Evolutionary conservation across 306 rosid genomes (phyloP), one percentile per base, ranked within the genome.

Genomic region (Prunus davidiana): DNA sequence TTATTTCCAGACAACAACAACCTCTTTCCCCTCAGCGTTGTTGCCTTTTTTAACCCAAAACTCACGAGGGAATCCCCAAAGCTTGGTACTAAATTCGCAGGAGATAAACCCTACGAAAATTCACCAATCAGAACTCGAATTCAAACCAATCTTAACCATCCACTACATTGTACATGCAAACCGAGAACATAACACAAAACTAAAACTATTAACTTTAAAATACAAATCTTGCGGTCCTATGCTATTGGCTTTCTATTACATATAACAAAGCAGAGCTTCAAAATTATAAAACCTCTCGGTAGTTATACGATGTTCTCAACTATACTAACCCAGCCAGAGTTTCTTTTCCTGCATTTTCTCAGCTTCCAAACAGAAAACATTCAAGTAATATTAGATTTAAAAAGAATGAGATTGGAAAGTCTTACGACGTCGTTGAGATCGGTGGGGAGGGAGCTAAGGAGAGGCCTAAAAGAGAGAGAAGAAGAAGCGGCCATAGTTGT

Each of bases 371-470:
- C 6, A 27, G 25, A 11, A 25, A 22, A 2, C 20, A n/a, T 49
- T 18, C 18, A 75, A 57, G 10, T n/a, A 56, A 43, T 25, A 65
- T 55, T 1, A 38, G 43, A 38, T 38, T 38, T 38, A 38, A 38
- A 38, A 50, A 8, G 52, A 66, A 45, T 14, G 56, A 8, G 5
- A 13, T 7, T 14, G 2, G 54, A 15, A 50, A 69, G 30, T 52
- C 79, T 73, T 84, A 90, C 91, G 81, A 73, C 82, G 43, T 70
- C 18, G 55, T 43, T 76, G 72, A 22, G 51, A 72, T 82, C 84
- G 28, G 69, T 24, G 78, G 78, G 18, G 24, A 64, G 54, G 19
- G 84, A 79, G 54, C 49, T 27, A 67, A 75, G 45, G 22, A 51
- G 34, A 18, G 85, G 85, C 56, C 54, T 75, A 54, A 71, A 76